Evolutionary conservation across 495 filamentous ascomycete genomes (phyloP).

Genomic region (Beverwykella pulmonaria): DNA sequence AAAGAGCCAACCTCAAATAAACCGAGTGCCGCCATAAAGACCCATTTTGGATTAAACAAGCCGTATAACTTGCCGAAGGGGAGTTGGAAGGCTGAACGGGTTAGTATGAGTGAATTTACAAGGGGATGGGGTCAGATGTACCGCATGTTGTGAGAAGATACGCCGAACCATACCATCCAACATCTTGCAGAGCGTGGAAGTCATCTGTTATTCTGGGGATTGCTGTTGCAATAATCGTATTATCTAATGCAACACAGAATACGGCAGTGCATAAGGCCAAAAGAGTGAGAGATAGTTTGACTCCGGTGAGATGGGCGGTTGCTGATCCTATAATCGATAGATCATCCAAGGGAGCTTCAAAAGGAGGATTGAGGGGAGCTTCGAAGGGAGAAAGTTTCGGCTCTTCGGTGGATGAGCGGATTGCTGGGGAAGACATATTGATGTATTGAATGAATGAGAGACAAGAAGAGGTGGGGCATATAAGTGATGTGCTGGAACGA

Average conservation of each 20-base stretch:
- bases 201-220: conserved; percentile 80
- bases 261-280: background rate
- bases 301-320: background rate
- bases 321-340: background rate
- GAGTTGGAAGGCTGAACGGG: conserved; percentile 58
- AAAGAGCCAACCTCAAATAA: conserved; percentile 82
- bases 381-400: background rate
- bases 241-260: conserved; percentile 47
- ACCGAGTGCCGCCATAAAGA: conserved; percentile 68
- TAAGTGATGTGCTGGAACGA: background rate
- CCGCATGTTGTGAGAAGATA: conserved; percentile 67
- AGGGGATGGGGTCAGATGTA: conserved; percentile 21
- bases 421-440: background rate
- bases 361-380: background rate
- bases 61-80: conserved; percentile 77
- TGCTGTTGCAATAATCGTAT: conserved; percentile 79
- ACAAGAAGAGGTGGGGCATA: background rate
- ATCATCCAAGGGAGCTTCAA: background rate
- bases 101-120: background rate
- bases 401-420: background rate
- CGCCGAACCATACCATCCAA: conserved; percentile 75
- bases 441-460: background rate
- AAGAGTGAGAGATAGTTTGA: background rate
- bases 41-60: conserved; percentile 69
- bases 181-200: conserved; percentile 71